Percentiles rank a stretch among this genome's conserved stretches.
phyloP scores from a whole-genome alignment of 2,329 filamentous ascomycete species.

The Fusarium sp. region DNA sequence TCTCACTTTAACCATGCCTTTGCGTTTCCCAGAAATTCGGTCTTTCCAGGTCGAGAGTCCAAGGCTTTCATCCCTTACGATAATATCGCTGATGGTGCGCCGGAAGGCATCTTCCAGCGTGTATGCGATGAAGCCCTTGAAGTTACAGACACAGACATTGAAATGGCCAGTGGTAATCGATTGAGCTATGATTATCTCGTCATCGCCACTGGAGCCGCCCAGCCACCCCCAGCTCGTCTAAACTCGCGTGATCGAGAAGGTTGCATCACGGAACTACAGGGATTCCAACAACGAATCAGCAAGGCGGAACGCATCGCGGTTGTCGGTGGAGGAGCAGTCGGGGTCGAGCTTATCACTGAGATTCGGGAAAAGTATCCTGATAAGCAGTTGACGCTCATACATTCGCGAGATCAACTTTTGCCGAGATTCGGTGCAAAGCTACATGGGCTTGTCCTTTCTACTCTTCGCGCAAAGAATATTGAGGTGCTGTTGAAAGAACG shows the following conservation, averaged over 20 bases:
- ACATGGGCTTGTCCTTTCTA: background rate
- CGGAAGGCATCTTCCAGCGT: conserved; percentile 12
- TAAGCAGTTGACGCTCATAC: conserved; percentile 10
- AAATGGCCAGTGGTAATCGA: background rate
- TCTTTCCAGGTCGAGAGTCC: conserved; percentile 6
- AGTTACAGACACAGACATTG: background rate
- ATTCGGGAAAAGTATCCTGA: conserved; percentile 14
- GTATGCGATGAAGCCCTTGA: conserved; percentile 6
- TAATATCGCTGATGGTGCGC: conserved; percentile 1
- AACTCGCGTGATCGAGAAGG: background rate
- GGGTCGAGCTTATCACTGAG: conserved; percentile 17
- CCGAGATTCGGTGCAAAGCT: conserved; percentile 23
- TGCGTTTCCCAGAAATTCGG: conserved; percentile 20
- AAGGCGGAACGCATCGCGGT: conserved; percentile 2
- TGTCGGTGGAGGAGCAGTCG: conserved; percentile 25
- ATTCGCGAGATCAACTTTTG: conserved; percentile 18
- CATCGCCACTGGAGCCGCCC: conserved; percentile 24
- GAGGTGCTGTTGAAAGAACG: conserved; percentile 8
- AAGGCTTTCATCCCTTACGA: conserved; percentile 17
- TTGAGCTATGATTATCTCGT: conserved; percentile 19
- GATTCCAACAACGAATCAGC: background rate
- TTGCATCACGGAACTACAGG: conserved; percentile 7
- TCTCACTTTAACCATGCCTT: conserved; percentile 31
- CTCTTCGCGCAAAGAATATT: background rate
- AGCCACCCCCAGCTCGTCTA: conserved; percentile 24